Evolutionary conservation across 352 stramenopile species (phyloP), one percentile per base, ranked within the genome.

Genomic region (Poterioochromonas sp.): DNA sequence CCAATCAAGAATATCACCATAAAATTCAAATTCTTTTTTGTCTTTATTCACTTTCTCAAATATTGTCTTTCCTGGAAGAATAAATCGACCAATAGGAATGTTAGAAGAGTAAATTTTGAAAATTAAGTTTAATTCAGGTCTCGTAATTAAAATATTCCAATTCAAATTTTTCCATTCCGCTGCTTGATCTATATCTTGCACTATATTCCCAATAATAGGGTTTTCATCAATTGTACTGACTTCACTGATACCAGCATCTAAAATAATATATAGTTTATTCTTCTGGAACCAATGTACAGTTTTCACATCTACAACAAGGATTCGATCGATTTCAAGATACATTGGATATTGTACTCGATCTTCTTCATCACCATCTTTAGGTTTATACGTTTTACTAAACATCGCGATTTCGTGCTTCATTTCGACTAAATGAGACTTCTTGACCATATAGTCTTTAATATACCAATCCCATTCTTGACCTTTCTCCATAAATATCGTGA

Each of bases 381-480:
- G 15, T 58, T 15, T 58, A 58, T 58, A 58, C 15, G 47, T 58
- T 26, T 58, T 15, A 15, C 15, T 26, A 26, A 58, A 26, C 15
- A 15, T 15, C 47, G 15, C 15, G 15, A 26, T 58, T 58, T 58
- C 47, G 15, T 58, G 15, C 47, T 15, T 26, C 26, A 58, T 26
- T 15, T 26, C 15, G 15, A 26, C 47, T 15, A 26, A 15, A 15
- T 26, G 47, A 26, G 47, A 15, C 41, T 71, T 15, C 15, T 71
- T 71, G 2, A 32, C 3, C 32, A 43, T 29, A 29, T 44, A 71
- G 32, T 44, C 15, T 71, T 44, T 5, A 35, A 71, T 29, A 47
- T 43, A 71, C 62, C 62, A 71, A 29, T 71, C 62, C 62, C 62
- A 71, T 47, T 71, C 62, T 44, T 71, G 8, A 29, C 62, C 62